A percentile compares a stretch with the other conserved stretches of the same genome.
Conservation (phyloP, 257 asterid genomes). For the Gynochthodes officinalis region DNA sequence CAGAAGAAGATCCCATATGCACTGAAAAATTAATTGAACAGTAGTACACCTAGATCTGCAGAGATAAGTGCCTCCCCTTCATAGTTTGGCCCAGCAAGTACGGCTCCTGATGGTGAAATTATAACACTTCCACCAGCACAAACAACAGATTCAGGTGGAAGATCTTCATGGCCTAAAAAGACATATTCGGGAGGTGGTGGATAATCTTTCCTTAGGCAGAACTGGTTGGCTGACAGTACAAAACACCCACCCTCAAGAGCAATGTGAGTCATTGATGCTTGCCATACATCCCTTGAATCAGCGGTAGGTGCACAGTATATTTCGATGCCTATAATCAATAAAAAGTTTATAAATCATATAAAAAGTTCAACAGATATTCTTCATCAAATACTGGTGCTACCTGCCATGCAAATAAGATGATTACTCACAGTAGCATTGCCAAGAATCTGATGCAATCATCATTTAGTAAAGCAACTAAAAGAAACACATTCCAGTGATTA, state of each 20-base stretch:
- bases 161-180: constrained; percentile 70
- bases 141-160: constrained; percentile 77
- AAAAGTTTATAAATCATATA: constrained; percentile 9
- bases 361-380: background rate
- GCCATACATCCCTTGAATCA: constrained; percentile 91
- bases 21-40: background rate
- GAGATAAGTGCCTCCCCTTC: constrained; percentile 93
- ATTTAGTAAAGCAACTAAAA: background rate
- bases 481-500: background rate
- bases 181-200: constrained; percentile 89
- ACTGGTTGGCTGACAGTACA: constrained; percentile 91
- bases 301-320: constrained; percentile 98
- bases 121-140: constrained; percentile 95
- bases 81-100: constrained; percentile 90
- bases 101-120: constrained; percentile 82
- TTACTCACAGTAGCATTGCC: background rate
- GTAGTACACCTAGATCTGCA: constrained; percentile 73
- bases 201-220: constrained; percentile 85
- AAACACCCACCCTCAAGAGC: constrained; percentile 98
- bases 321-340: constrained; percentile 58
- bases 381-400: background rate
- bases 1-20: background rate
- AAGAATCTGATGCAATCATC: background rate
- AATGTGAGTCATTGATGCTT: constrained; percentile 93
- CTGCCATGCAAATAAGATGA: background rate